Percentiles rank a stretch among this genome's conserved stretches.
phyloP scores from a whole-genome alignment of 2,329 filamentous ascomycete genomes.

The Fusarium sp. region DNA sequence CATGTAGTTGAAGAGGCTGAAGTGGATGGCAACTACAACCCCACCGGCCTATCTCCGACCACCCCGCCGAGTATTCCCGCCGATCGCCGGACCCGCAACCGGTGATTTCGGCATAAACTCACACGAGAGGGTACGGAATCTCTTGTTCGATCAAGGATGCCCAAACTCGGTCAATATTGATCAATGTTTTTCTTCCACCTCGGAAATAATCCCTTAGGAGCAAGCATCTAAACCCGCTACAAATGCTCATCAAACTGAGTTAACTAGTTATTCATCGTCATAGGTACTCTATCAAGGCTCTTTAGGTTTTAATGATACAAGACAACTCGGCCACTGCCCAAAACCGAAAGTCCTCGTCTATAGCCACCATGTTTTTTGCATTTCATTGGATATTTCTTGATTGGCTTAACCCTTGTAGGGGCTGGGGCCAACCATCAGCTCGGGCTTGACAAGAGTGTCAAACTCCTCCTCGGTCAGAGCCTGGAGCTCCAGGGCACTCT shows the following conservation, averaged over 20 bases:
- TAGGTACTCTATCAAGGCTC: not conserved
- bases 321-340: not conserved
- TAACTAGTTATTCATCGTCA: not conserved
- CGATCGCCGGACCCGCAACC: not conserved
- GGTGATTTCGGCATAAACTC: not conserved
- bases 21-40: not conserved
- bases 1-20: not conserved
- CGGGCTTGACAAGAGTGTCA: conserved; percentile 87
- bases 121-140: not conserved
- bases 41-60: not conserved
- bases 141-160: not conserved
- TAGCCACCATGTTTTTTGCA: not conserved
- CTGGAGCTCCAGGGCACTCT: conserved; percentile 93
- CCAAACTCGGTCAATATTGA: not conserved
- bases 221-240: not conserved
- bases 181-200: not conserved
- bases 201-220: not conserved
- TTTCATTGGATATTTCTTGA: not conserved
- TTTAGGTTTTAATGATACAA: not conserved
- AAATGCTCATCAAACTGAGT: not conserved
- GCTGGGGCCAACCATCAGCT: conserved; percentile 93
- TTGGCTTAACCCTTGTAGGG: conserved; percentile 60
- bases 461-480: conserved; percentile 91
- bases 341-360: not conserved
- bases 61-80: not conserved